Conservation (phyloP, 2,329 filamentous ascomycete genomes). For the Trichoderma breve region DNA sequence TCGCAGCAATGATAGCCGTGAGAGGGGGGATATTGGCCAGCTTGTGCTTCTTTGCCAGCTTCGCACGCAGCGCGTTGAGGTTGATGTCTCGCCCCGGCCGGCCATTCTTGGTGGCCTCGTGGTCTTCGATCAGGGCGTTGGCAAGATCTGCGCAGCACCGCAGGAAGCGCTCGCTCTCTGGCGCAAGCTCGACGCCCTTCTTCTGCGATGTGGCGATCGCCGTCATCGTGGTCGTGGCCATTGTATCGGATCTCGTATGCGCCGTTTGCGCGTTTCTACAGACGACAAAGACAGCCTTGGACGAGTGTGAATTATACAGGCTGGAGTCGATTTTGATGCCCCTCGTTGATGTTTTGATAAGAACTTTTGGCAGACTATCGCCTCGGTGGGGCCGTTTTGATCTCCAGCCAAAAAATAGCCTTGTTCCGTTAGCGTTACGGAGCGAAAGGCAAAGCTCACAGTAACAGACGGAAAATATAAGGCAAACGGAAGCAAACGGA, state of each 20-base stretch:
- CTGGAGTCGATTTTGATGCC: conserved; percentile 6
- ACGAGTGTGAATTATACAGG: not conserved
- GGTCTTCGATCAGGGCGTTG: conserved; percentile 89
- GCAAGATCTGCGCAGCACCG: conserved; percentile 95
- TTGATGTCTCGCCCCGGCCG: conserved; percentile 84
- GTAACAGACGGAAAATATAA: not conserved
- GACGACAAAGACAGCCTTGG: not conserved
- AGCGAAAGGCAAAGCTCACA: not conserved
- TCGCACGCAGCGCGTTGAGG: conserved; percentile 81
- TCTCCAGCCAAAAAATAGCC: not conserved
- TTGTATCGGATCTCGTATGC: conserved; percentile 24
- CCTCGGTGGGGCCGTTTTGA: conserved; percentile 3
- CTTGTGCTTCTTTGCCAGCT: conserved; percentile 89
- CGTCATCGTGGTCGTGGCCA: conserved; percentile 59
- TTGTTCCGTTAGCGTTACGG: not conserved
- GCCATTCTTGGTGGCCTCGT: conserved; percentile 75
- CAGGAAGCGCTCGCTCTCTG: conserved; percentile 92
- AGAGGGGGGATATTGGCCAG: conserved; percentile 84
- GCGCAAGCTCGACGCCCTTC: conserved; percentile 69
- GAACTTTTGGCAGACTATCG: conserved; percentile 15
- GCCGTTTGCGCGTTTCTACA: not conserved
- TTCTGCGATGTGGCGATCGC: conserved; percentile 70
- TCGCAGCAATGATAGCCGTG: conserved; percentile 94
- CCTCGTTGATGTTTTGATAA: conserved; percentile 15
- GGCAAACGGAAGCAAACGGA: not conserved